Evolutionary conservation across 176 grass and related monocot genomes (phyloP), one percentile per base, ranked within the genome.

Genomic region (Elaeis guineensis): DNA sequence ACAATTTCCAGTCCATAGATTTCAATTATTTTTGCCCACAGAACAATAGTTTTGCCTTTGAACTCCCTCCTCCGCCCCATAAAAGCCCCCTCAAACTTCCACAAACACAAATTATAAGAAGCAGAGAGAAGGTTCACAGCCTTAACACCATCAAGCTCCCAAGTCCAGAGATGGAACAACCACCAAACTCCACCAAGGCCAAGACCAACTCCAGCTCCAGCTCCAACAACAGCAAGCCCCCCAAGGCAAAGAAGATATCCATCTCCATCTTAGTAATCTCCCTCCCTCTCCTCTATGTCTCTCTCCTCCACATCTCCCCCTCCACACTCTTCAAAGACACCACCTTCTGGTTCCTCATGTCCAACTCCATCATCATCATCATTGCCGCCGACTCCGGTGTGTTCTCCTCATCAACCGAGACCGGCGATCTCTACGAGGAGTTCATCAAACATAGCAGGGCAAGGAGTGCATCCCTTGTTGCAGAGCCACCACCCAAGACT

Each of bases 301-400:
- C 93, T 63, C 79, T 92, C 75, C 93, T 89, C 84, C 87, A 58
- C 73, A 61, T 83, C 59, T 87, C 93, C 28, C 93, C 84, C 2
- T 74, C 75, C 32, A 61, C 81, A 2, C 87, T 97, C 66, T 57
- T 92, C 81, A 53, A 75, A 17, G 93, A 97, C 81, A 97, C 93
- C 81, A 80, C 70, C 84, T 97, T 97, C 79, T 97, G 93, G 93
- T 97, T 97, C 78, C 84, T 97, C 79, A 89, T 92, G 78, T 97
- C 81, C 44, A 97, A 97, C 69, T 89, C 84, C 77, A 85, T 97
- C 77, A 89, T 97, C 77, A 49, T 97, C 69, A 67, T 97, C 62
- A 84, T 97, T 54, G 87, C 76, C 51, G 76, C 84, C 18, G 93
- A 97, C 74, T 88, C 84, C 30, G 93, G 87, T 57, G 60, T 79